Evolutionary conservation across 495 filamentous ascomycete species (phyloP).

Genomic region (Collariella sp.): DNA sequence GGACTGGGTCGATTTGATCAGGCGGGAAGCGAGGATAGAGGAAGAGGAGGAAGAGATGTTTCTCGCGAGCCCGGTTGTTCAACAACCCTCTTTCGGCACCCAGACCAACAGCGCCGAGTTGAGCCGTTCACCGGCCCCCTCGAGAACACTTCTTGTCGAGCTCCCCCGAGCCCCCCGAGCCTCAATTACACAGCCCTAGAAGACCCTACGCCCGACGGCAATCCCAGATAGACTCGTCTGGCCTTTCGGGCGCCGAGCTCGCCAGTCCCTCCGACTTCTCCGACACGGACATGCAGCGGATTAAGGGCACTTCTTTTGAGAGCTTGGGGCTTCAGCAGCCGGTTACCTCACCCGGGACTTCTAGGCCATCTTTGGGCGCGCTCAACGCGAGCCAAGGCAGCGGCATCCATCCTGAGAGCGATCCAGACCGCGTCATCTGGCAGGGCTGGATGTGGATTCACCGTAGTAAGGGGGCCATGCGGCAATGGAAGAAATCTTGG

Average conservation of each 20-base stretch:
- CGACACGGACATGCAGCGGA: conserved; percentile 49
- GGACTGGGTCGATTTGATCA: conserved; percentile 80
- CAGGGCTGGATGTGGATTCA: conserved; percentile 85
- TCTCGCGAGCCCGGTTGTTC: conserved; percentile 49
- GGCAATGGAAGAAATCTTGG: conserved; percentile 94
- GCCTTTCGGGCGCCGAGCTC: conserved; percentile 66
- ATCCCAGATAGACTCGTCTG: conserved; percentile 62
- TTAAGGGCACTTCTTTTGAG: conserved; percentile 37
- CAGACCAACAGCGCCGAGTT: neutral
- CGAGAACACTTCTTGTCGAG: conserved; percentile 45
- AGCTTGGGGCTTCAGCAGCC: conserved; percentile 35
- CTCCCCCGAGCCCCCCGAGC: conserved; percentile 51
- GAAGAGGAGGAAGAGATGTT: conserved; percentile 79
- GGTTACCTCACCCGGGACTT: conserved; percentile 19
- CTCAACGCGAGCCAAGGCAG: conserved; percentile 52
- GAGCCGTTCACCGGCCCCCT: conserved; percentile 11
- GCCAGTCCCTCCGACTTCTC: conserved; percentile 88
- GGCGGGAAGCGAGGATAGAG: conserved; percentile 68
- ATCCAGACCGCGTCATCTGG: conserved; percentile 72
- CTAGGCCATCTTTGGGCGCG: conserved; percentile 18
- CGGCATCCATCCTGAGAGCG: conserved; percentile 42
- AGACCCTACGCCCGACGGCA: conserved; percentile 33
- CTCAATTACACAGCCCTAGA: conserved; percentile 26
- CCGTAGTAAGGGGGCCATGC: conserved; percentile 76
- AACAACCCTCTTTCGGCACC: conserved; percentile 28